A percentile compares a stretch with the other conserved stretches of the same genome.
Evolutionary conservation across 176 grass and related monocot species (phyloP).

Genomic region (Microstegium vimineum): DNA sequence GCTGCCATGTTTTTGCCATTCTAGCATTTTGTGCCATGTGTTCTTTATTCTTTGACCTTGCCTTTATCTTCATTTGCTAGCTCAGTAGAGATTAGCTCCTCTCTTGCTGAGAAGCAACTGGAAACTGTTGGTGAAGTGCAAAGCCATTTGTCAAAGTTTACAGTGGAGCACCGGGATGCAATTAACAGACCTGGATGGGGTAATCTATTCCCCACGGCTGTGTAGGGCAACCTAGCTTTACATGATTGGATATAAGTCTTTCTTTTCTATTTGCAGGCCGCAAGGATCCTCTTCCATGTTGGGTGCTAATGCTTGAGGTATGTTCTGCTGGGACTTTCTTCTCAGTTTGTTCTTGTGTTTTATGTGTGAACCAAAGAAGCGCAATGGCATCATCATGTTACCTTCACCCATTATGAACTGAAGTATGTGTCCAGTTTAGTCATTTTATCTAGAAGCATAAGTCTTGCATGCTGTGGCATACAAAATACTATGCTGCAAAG

Average conservation of each 20-base stretch:
- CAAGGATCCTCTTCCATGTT: slow-evolving; percentile 64
- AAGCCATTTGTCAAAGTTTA: slow-evolving; percentile 88
- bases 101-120: slow-evolving; percentile 87
- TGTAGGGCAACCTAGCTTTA: slow-evolving; percentile 14
- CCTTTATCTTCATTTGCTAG: slow-evolving; percentile 50
- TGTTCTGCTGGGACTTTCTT: neutral
- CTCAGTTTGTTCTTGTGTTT: neutral
- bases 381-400: neutral
- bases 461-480: neutral
- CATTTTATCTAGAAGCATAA: neutral
- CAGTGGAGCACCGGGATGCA: slow-evolving; percentile 77
- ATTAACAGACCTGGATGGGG: slow-evolving; percentile 88
- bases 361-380: neutral
- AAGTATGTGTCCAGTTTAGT: neutral
- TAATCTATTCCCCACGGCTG: slow-evolving; percentile 32
- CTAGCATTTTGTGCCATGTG: slow-evolving; percentile 11
- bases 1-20: neutral
- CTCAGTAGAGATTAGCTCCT: slow-evolving; percentile 96
- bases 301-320: slow-evolving; percentile 99
- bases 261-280: slow-evolving; percentile 38
- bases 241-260: slow-evolving; percentile 3
- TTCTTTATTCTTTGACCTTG: slow-evolving; percentile 37
- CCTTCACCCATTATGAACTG: neutral
- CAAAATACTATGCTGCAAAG: neutral
- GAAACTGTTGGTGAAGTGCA: slow-evolving; percentile 81